Evolutionary conservation across 2,329 filamentous ascomycete genomes (phyloP), one percentile per base, ranked within the genome.

Genomic region (Nothophoma quercina): DNA sequence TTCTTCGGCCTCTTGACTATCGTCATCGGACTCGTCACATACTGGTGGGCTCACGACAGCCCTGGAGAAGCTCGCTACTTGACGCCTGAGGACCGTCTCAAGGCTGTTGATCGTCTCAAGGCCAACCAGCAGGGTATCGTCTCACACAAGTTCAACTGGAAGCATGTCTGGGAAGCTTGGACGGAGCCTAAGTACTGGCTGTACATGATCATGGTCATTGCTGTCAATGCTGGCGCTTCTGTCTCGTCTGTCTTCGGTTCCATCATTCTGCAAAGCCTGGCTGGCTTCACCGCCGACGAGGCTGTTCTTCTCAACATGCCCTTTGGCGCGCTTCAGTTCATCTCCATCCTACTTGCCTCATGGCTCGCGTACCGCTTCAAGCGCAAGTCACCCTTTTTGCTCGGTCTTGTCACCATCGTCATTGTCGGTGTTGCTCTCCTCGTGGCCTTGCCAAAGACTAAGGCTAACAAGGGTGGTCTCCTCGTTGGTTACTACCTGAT

Each of bases 61-160:
- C 83, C 85, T 55, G 70, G 85, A 41, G 85, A 85, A 51, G 81
- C 82, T 8, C 77, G 80, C 2, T 86, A 79, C 77, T 62, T 93
- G 18, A 85, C 77, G 3, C 81, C 86, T 40, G 78, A 84, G 34
- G 89, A 93, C 60, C 84, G 85, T n/a, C 67, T 85, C 0, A 80
- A 90, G 44, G 88, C 87, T 0, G 77, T 91, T 16, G 88, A 90
- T 56, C 81, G 90, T 0, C 82, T 93, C 4, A 82, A 88, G 0
- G 81, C 84, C 32, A 93, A 93, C 60, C 86, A 91, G 70, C 89
- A 89, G 55, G 89, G 89, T 2, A 86, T 88, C 9, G 87, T 86
- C 2, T 88, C 84, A 55, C 84, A 85, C 56, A 80, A 87, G 55
- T 88, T 88, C 72, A 88, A 88, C 54, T 79, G 81, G 77, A 78